Base-by-base conservation (phyloP, 306 rosid species). In the Myrica gale region DNA sequence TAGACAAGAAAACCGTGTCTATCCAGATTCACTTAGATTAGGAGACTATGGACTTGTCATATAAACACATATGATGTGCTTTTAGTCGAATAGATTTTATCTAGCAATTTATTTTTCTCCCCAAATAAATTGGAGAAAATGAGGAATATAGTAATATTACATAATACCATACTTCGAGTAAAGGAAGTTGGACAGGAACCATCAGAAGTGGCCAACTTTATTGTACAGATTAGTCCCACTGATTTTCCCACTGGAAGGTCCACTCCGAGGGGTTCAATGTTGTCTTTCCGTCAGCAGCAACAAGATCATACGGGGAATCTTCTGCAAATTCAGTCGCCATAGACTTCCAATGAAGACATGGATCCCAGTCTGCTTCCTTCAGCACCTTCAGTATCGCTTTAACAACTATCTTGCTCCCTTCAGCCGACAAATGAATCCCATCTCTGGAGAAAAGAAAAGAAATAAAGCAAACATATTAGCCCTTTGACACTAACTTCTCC, bases 331-430 rank as follows among this genome's bases (percentile, higher is more conserved):
- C 98, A 16, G 97, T 87, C 1, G 91, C 86, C 76, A 96, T 63
- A 19, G 94, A 82, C 75, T 88, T 89, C 99, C 99, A 96, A 77
- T 90, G 97, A 3, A 92, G 85, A 76, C 92, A 75, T 63, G 98
- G 98, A 83, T 92, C 81, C 99, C 97, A 96, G 20, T 92, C 90
- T 8, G 97, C 92, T 76, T 83, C 91, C 84, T 89, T 92, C 6
- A 96, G 84, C 60, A 90, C 92, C 77, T 83, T 81, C 55, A 96
- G 83, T 81, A 92, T 88, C 91, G 90, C 98, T 81, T 71, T 83
- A 76, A 82, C 98, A 77, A 92, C 94, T 66, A 90, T 73, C 74
- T 90, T 92, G 93, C 93, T 96, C 78, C 98, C 99, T 79, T 89
- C 97, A 6, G 89, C 88, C 2, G 99, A 87, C 56, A 96, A 89